Conservation (phyloP, 495 filamentous ascomycete genomes). For the Durotheca rogersii region DNA sequence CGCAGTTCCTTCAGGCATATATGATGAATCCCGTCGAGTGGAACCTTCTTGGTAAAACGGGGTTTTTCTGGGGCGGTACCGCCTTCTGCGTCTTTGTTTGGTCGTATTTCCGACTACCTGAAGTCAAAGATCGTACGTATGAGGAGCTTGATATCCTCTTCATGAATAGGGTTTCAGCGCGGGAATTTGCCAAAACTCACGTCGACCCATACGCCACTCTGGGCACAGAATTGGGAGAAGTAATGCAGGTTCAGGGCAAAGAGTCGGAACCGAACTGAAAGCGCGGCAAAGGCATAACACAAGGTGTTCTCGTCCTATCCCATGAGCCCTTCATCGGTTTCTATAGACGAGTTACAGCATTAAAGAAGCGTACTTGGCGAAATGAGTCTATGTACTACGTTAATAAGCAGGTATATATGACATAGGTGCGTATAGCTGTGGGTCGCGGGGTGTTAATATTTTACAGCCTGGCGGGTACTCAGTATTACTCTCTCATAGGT, state of each 20-base stretch:
- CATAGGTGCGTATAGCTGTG: too few relatives aligned
- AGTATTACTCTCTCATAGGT: too few relatives aligned
- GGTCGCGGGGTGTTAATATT: too few relatives aligned
- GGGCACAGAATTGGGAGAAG: background rate
- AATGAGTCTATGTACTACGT: too few relatives aligned
- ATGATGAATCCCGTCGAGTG: conserved; percentile 50
- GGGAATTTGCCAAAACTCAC: conserved; percentile 42
- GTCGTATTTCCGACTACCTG: conserved; percentile 35
- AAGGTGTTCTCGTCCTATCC: too few relatives aligned
- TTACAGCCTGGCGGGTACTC: too few relatives aligned
- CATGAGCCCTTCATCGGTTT: too few relatives aligned
- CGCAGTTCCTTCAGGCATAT: conserved; percentile 60
- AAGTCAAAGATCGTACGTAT: conserved; percentile 44
- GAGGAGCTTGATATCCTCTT: conserved; percentile 57
- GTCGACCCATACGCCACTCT: conserved; percentile 28
- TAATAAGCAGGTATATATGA: too few relatives aligned
- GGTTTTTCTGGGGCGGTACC: conserved; percentile 52
- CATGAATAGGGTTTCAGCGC: conserved; percentile 42
- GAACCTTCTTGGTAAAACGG: conserved; percentile 45
- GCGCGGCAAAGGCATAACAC: too few relatives aligned
- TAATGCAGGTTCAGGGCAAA: conserved; percentile 4
- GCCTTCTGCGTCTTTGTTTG: conserved; percentile 42
- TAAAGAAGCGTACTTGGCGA: too few relatives aligned
- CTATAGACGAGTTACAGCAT: too few relatives aligned
- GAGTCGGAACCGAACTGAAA: background rate